These are phyloP conservation scores for Eragrostis curvula DNA, from an alignment of 176 grass and related monocot species.

Conservation along the genomic window DNA sequence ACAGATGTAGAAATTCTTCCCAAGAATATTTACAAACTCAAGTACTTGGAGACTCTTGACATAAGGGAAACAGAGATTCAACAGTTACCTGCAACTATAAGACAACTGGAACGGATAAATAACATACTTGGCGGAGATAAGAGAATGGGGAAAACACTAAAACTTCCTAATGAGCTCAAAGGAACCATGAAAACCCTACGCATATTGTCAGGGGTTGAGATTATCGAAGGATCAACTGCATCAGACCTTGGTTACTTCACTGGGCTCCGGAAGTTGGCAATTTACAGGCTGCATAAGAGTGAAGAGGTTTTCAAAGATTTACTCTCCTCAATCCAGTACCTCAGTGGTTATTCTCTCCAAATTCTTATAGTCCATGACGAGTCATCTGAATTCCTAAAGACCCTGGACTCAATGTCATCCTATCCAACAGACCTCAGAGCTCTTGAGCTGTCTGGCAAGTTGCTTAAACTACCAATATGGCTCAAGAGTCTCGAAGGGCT, in stretches of 20 bases:
- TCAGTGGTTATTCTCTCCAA: too few species aligned
- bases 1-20: background rate
- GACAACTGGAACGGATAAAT: background rate
- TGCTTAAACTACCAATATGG: too few species aligned
- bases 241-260: background rate
- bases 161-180: background rate
- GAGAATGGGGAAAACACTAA: background rate
- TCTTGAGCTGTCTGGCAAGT: too few species aligned
- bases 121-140: background rate
- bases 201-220: conserved; percentile 7
- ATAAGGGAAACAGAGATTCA: background rate
- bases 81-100: background rate
- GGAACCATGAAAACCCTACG: background rate
- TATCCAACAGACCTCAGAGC: too few species aligned
- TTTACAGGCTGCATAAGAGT: too few species aligned
- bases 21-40: background rate
- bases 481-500: too few species aligned
- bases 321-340: too few species aligned
- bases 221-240: background rate
- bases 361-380: too few species aligned
- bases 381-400: too few species aligned
- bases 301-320: too few species aligned
- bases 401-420: too few species aligned
- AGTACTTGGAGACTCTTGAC: background rate
- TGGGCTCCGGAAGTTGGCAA: background rate